Conservation (phyloP, 495 filamentous ascomycete genomes). For the Neurospora tetraspora region DNA sequence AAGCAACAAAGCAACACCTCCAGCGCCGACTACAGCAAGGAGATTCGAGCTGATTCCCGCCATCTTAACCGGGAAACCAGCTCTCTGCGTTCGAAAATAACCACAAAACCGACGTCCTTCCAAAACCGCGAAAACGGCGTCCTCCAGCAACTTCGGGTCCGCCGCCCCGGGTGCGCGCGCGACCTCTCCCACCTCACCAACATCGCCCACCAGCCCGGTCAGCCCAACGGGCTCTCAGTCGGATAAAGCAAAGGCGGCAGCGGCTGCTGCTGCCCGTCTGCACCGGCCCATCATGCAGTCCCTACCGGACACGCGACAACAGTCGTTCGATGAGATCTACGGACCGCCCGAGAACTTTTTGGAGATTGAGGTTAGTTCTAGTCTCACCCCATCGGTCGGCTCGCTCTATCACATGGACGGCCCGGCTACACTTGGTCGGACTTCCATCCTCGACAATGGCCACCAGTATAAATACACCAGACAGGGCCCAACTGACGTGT, state of each 20-base stretch:
- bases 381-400: background rate
- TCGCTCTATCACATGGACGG: background rate
- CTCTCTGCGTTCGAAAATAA: background rate
- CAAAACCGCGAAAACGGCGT: slow-evolving; percentile 32
- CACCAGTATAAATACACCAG: background rate
- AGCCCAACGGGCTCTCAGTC: background rate
- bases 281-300: slow-evolving; percentile 60
- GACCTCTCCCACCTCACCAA: slow-evolving; percentile 19
- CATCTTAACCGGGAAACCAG: background rate
- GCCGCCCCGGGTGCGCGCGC: slow-evolving; percentile 16
- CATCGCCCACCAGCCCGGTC: slow-evolving; percentile 20
- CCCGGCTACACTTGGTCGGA: background rate
- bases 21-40: background rate
- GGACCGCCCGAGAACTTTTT: slow-evolving; percentile 97
- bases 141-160: slow-evolving; percentile 13
- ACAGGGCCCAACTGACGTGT: background rate
- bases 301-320: slow-evolving; percentile 74
- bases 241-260: slow-evolving; percentile 6
- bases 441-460: background rate
- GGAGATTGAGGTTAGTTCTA: slow-evolving; percentile 74
- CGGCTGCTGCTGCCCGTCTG: slow-evolving; percentile 32
- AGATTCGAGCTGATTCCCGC: background rate
- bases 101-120: background rate
- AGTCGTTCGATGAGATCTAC: slow-evolving; percentile 98
- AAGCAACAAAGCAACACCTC: background rate